These are phyloP conservation scores for Ramalina intermedia DNA, from an alignment of 495 filamentous ascomycete species.

Conservation along the genomic window DNA sequence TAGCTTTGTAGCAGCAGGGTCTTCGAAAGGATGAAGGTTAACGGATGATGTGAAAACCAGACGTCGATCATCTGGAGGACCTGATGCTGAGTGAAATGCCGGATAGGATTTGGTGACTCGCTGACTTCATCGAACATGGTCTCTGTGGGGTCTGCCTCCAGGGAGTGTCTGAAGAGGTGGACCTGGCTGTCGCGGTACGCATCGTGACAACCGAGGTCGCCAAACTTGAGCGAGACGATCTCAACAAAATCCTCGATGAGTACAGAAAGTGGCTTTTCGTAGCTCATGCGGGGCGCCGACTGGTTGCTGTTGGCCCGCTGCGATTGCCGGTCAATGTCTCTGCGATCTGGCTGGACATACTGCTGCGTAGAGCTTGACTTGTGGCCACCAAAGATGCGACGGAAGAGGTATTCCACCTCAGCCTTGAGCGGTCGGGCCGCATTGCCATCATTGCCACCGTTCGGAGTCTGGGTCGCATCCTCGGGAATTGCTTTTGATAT, in stretches of 20 bases:
- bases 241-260: constrained; percentile 12
- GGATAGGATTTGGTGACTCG: constrained; percentile 7
- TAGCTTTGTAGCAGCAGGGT: constrained; percentile 17
- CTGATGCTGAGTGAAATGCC: constrained; percentile 15
- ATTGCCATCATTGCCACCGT: too few relatives aligned
- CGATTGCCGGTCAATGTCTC: neutral
- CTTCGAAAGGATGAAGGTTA: constrained; percentile 19
- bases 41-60: constrained; percentile 20
- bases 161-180: constrained; percentile 8
- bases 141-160: constrained; percentile 8
- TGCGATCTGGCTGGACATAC: neutral
- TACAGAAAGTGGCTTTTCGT: constrained; percentile 5
- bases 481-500: too few relatives aligned
- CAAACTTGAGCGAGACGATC: constrained; percentile 11
- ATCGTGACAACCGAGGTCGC: constrained; percentile 9
- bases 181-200: neutral
- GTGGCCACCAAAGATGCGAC: neutral
- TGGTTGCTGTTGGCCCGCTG: neutral
- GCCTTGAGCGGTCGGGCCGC: neutral
- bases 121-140: constrained; percentile 15
- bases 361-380: neutral
- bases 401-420: constrained; percentile 2
- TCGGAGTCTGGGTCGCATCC: too few relatives aligned
- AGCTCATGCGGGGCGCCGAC: constrained; percentile 7
- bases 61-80: constrained; percentile 18